phyloP scores from a whole-genome alignment of 108 stramenopile genomes.

The Skeletonema costatum region DNA sequence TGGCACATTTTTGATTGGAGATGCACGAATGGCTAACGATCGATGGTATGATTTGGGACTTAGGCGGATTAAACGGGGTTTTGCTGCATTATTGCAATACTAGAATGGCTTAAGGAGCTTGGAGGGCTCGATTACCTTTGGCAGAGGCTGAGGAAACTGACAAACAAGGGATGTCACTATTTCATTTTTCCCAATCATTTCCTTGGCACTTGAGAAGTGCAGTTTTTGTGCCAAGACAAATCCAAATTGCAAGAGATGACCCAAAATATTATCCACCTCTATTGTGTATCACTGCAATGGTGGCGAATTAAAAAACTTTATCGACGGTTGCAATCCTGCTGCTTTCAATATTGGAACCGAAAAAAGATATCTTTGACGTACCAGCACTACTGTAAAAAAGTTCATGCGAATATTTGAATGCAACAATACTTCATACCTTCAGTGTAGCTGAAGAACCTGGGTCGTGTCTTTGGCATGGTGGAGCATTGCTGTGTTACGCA shows the following conservation, averaged over 20 bases:
- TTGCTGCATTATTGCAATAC: constrained; percentile 44
- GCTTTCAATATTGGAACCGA: too few species aligned
- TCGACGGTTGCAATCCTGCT: too few species aligned
- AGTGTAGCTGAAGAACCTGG: too few species aligned
- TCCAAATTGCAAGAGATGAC: not conserved
- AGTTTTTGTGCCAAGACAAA: not conserved
- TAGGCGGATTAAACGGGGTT: constrained; percentile 25
- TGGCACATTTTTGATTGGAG: constrained; percentile 35
- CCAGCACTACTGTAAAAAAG: too few species aligned
- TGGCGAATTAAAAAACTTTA: not conserved
- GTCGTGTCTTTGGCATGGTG: too few species aligned
- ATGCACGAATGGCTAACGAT: constrained; percentile 45
- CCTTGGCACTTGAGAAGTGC: not conserved
- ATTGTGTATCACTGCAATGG: not conserved
- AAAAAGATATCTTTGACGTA: too few species aligned
- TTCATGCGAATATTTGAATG: too few species aligned
- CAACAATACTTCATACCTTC: too few species aligned
- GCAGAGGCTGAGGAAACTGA: not conserved
- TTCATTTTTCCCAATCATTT: not conserved
- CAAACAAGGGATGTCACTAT: too few species aligned
- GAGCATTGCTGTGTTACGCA: too few species aligned
- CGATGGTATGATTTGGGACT: constrained; percentile 44
- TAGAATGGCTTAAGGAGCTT: constrained; percentile 31
- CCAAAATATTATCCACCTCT: not conserved
- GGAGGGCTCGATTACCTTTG: not conserved